Conservation (phyloP, 345 rosid genomes). For the Ricinus communis region DNA sequence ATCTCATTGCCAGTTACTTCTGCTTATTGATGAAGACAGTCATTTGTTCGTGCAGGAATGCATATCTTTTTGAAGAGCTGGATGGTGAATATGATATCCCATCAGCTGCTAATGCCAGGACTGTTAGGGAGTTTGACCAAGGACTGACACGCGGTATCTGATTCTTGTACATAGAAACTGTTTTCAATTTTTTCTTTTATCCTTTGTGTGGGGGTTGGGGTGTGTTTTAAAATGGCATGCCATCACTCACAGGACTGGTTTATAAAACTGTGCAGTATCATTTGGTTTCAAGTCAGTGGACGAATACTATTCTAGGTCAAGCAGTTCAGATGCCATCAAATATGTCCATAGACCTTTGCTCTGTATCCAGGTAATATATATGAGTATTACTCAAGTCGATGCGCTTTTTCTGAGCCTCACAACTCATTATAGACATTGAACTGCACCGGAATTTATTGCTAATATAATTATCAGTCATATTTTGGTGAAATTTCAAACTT, state of each 20-base stretch:
- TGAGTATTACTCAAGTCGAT: neutral
- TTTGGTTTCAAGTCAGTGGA: conserved; percentile 92
- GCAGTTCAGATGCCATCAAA: conserved; percentile 77
- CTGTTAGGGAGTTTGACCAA: conserved; percentile 83
- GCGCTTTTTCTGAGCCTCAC: neutral
- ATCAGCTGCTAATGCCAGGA: conserved; percentile 65
- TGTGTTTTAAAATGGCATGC: neutral
- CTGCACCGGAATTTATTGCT: neutral
- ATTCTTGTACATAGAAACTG: conserved; percentile 6
- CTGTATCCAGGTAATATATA: conserved; percentile 71
- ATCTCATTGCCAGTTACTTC: conserved; percentile 15
- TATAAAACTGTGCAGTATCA: conserved; percentile 53
- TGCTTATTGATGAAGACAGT: conserved; percentile 13
- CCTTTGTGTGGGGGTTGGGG: neutral
- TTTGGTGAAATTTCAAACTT: neutral
- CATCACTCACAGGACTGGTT: conserved; percentile 11
- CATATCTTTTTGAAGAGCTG: conserved; percentile 80
- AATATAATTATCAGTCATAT: neutral
- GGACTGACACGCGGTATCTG: conserved; percentile 73
- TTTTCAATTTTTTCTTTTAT: neutral
- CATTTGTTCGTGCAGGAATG: conserved; percentile 53
- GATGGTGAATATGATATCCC: conserved; percentile 76
- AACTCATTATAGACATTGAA: neutral
- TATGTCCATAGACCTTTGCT: conserved; percentile 66
- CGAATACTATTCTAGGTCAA: conserved; percentile 80